These are phyloP conservation scores for Veloporphyrellus conicus DNA, from an alignment of 1,284 basidiomycete genomes.

Conservation along the genomic window DNA sequence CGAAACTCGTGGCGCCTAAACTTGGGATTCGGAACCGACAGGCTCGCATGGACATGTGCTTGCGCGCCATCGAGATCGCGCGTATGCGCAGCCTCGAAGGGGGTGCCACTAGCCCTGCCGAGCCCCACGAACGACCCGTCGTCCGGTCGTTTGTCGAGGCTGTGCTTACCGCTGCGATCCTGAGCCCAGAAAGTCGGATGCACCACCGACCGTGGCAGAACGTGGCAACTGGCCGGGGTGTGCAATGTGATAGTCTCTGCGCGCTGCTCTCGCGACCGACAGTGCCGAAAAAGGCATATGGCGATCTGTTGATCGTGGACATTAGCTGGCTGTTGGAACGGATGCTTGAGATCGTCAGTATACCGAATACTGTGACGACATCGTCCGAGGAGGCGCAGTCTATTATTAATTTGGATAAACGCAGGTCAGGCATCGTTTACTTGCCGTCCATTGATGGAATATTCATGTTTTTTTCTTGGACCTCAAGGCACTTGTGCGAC, in stretches of 20 bases:
- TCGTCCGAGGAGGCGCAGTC: slow-evolving; percentile 46
- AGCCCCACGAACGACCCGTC: slow-evolving; percentile 49
- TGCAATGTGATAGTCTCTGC: slow-evolving; percentile 56
- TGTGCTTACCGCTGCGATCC: slow-evolving; percentile 61
- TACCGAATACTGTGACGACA: slow-evolving; percentile 66
- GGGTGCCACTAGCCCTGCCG: slow-evolving; percentile 24
- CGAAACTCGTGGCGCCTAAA: slow-evolving; percentile 58
- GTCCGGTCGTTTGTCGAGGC: slow-evolving; percentile 75
- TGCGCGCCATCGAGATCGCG: slow-evolving; percentile 67
- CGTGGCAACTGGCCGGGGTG: slow-evolving; percentile 56
- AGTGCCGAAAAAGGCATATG: slow-evolving; percentile 41
- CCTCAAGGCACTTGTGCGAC: slow-evolving; percentile 56
- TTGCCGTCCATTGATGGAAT: too few relatives aligned
- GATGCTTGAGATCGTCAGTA: slow-evolving; percentile 69
- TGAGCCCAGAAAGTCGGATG: slow-evolving; percentile 70
- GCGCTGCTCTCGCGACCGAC: slow-evolving; percentile 52
- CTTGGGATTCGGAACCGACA: slow-evolving; percentile 62
- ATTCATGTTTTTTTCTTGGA: neutral
- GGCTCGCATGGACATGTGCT: slow-evolving; percentile 62
- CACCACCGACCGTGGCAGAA: slow-evolving; percentile 71
- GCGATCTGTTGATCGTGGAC: slow-evolving; percentile 60
- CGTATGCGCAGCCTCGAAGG: slow-evolving; percentile 54
- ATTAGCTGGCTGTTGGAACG: slow-evolving; percentile 78
- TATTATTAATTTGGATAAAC: slow-evolving; percentile 76
- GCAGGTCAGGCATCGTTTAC: slow-evolving; percentile 50